These are phyloP conservation scores for Gossypium gossypioides DNA, from an alignment of 441 rosid species.

Conservation along the genomic window DNA sequence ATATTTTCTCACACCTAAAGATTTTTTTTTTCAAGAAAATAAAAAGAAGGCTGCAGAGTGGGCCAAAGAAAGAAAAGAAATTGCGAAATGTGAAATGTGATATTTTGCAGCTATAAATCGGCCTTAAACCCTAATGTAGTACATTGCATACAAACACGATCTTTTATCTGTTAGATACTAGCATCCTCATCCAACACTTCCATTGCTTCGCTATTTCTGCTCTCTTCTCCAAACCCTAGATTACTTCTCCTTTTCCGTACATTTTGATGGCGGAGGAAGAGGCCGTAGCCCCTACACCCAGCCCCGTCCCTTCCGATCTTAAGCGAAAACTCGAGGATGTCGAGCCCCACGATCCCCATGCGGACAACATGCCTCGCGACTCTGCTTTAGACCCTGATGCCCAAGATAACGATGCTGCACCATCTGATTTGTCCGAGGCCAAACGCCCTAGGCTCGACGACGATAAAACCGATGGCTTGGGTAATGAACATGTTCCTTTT, in stretches of 20 bases:
- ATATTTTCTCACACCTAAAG: no score
- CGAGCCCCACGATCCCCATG: slow-evolving; percentile 27
- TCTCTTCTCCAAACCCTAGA: slow-evolving; percentile 17
- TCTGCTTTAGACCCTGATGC: slow-evolving; percentile 15
- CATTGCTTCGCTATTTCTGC: background rate
- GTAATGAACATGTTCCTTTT: slow-evolving; percentile 17
- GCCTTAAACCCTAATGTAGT: background rate
- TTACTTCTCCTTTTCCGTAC: background rate
- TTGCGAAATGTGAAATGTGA: background rate
- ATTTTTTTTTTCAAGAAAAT: background rate
- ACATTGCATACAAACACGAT: background rate
- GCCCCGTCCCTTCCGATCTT: slow-evolving; percentile 40
- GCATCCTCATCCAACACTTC: background rate
- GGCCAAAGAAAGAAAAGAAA: background rate
- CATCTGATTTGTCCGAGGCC: slow-evolving; percentile 31
- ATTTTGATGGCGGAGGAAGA: slow-evolving; percentile 60
- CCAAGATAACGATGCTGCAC: slow-evolving; percentile 10
- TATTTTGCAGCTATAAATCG: background rate
- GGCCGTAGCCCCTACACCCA: slow-evolving; percentile 20
- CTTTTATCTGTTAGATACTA: background rate
- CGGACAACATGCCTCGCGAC: slow-evolving; percentile 4
- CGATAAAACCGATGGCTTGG: slow-evolving; percentile 30
- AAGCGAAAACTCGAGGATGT: slow-evolving; percentile 66
- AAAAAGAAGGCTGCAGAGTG: background rate
- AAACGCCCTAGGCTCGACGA: slow-evolving; percentile 58